phyloP scores from a whole-genome alignment of 192 early-diverging fungal genomes.

The Anaeromyces robustus region DNA sequence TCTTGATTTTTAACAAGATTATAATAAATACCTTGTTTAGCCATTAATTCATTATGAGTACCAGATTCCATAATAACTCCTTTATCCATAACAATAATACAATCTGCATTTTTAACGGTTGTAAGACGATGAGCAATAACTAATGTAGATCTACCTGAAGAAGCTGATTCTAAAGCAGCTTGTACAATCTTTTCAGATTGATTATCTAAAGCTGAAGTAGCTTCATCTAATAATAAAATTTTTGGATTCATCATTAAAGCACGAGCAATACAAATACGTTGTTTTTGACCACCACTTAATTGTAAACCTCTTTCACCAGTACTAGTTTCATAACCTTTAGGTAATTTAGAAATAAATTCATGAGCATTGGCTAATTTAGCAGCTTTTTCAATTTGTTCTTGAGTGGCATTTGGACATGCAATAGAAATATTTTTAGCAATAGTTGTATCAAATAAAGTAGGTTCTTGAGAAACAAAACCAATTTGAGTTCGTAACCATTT shows the following conservation, averaged over 20 bases:
- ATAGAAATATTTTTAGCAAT: slow-evolving; percentile 56
- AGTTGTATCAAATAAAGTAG: slow-evolving; percentile 51
- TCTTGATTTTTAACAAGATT: slow-evolving; percentile 36
- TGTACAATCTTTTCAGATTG: slow-evolving; percentile 2
- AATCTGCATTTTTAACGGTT: slow-evolving; percentile 44
- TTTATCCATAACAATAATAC: slow-evolving; percentile 30
- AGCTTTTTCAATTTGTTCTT: neutral
- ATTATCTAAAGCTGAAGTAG: slow-evolving; percentile 8
- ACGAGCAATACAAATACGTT: slow-evolving; percentile 4
- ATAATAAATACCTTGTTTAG: slow-evolving; percentile 37
- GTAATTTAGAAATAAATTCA: neutral
- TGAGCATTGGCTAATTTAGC: slow-evolving; percentile 2
- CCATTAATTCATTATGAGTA: slow-evolving; percentile 58
- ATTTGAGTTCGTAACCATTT: slow-evolving; percentile 28
- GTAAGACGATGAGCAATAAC: slow-evolving; percentile 56
- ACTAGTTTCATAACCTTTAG: neutral
- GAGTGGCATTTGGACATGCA: slow-evolving; percentile 19
- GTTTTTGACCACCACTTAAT: slow-evolving; percentile 9
- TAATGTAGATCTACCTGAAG: slow-evolving; percentile 44
- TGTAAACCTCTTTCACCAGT: slow-evolving; percentile 3
- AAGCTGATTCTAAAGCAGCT: slow-evolving; percentile 8
- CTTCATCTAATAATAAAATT: slow-evolving; percentile 28
- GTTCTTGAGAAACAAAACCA: slow-evolving; percentile 58
- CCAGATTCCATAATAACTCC: slow-evolving; percentile 47
- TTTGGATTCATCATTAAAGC: slow-evolving; percentile 14